Conservation (phyloP, 78 protist species). For the Dictyostelium brefeldianum region DNA sequence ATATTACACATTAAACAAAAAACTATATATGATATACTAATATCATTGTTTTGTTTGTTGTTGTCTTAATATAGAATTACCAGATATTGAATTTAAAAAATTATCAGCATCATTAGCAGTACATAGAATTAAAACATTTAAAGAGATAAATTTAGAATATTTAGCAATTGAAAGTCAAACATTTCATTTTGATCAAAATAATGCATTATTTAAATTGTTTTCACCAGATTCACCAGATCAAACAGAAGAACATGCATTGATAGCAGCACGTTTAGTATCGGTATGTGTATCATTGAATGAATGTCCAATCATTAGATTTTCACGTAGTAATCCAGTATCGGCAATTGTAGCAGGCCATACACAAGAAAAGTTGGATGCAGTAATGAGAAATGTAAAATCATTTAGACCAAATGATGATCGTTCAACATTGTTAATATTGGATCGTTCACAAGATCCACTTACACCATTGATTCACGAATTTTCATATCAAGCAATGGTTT, state of each 20-base stretch:
- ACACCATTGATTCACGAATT: constrained; percentile 93
- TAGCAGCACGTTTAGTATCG: constrained; percentile 72
- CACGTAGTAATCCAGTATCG: constrained; percentile 29
- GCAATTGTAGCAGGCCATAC: constrained; percentile 52
- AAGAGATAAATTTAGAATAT: constrained; percentile 87
- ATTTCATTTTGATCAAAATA: constrained; percentile 56
- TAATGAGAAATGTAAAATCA: constrained; percentile 17
- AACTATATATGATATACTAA: too few species aligned
- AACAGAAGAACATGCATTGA: constrained; percentile 64
- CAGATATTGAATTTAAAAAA: constrained; percentile 72
- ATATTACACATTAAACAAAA: neutral
- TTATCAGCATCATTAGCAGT: constrained; percentile 63
- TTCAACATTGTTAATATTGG: constrained; percentile 81
- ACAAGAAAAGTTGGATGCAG: constrained; percentile 36
- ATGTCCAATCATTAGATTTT: constrained; percentile 80
- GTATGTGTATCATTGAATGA: constrained; percentile 83
- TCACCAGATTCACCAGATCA: constrained; percentile 46
- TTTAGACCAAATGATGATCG: constrained; percentile 48
- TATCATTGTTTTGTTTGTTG: too few species aligned
- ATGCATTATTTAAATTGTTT: constrained; percentile 47
- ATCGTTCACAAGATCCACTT: constrained; percentile 88
- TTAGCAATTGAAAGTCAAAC: constrained; percentile 35
- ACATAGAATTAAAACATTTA: constrained; percentile 80
- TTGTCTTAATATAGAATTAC: constrained; percentile 64
- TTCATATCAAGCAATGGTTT: constrained; percentile 93